These are phyloP conservation scores for Ilex aquifolium DNA, from an alignment of 257 asterid species.

Conservation along the genomic window DNA sequence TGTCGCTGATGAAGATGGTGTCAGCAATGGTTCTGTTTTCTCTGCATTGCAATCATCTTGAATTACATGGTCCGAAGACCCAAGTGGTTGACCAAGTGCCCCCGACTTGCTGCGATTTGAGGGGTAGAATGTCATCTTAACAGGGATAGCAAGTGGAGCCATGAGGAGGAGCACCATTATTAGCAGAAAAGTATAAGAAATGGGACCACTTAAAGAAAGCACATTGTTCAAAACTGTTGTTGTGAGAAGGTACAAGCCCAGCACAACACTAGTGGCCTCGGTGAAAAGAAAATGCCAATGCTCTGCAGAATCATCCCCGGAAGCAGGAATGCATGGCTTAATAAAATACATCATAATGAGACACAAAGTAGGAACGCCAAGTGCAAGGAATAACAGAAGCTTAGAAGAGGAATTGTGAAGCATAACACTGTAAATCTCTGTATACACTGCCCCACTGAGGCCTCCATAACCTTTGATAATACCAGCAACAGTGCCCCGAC, in stretches of 20 bases:
- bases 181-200: conserved; percentile 31
- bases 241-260: conserved; percentile 52
- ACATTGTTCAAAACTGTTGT: conserved; percentile 40
- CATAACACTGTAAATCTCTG: conserved; percentile 48
- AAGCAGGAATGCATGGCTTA: conserved; percentile 58
- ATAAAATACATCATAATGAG: conserved; percentile 48
- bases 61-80: not conserved
- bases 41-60: conserved; percentile 14
- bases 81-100: not conserved
- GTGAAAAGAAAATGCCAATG: conserved; percentile 46
- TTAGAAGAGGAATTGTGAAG: conserved; percentile 47
- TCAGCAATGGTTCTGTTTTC: conserved; percentile 35
- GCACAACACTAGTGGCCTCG: conserved; percentile 52
- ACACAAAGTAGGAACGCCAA: conserved; percentile 51
- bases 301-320: conserved; percentile 54
- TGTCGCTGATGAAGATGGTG: conserved; percentile 30
- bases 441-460: conserved; percentile 62
- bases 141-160: conserved; percentile 67
- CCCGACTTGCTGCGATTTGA: conserved; percentile 25
- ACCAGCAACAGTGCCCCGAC: conserved; percentile 69
- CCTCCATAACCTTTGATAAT: conserved; percentile 71
- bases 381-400: conserved; percentile 48
- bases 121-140: conserved; percentile 61
- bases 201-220: conserved; percentile 23
- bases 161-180: conserved; percentile 53